These are phyloP conservation scores for Aplosporella prunicola DNA, from an alignment of 2,329 filamentous ascomycete genomes.

Conservation along the genomic window DNA sequence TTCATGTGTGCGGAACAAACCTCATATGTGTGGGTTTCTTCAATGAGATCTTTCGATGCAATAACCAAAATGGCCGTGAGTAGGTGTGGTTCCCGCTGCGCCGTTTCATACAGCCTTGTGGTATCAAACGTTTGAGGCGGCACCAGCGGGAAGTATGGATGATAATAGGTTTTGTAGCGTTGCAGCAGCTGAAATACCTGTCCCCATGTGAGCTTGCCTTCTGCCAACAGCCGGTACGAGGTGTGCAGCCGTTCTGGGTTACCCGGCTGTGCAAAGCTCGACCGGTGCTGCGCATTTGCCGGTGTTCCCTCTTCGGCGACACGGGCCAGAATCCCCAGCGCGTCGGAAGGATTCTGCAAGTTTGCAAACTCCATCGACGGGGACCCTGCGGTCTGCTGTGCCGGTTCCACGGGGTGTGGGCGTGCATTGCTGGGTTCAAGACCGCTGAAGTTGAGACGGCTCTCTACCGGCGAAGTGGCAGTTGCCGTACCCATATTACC, in stretches of 20 bases:
- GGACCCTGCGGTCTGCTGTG: constrained; percentile 1
- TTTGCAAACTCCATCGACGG: constrained; percentile 28
- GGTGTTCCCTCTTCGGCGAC: constrained; percentile 29
- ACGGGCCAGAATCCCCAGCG: constrained; percentile 38
- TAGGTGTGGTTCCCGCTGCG: constrained; percentile 54
- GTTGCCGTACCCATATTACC: constrained; percentile 27
- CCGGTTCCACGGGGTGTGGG: neutral
- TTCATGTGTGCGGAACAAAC: constrained; percentile 63
- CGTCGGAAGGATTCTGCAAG: constrained; percentile 41
- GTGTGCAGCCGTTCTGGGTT: constrained; percentile 18
- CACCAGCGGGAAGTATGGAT: constrained; percentile 61
- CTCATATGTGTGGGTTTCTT: constrained; percentile 54
- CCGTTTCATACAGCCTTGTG: constrained; percentile 45
- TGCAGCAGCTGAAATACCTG: constrained; percentile 44
- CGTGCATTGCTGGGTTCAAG: constrained; percentile 4
- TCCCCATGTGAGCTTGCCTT: constrained; percentile 33
- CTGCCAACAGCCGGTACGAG: constrained; percentile 32
- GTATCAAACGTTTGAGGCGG: constrained; percentile 50
- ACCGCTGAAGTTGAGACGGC: constrained; percentile 5
- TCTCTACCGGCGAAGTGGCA: constrained; percentile 2
- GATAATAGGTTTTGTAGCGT: constrained; percentile 56
- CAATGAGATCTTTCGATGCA: constrained; percentile 59
- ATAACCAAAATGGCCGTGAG: constrained; percentile 63
- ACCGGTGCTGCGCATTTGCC: neutral
- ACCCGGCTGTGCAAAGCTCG: constrained; percentile 11